Conservation (phyloP, 2,329 filamentous ascomycete species). For the Allantophomopsis lycopodina region DNA sequence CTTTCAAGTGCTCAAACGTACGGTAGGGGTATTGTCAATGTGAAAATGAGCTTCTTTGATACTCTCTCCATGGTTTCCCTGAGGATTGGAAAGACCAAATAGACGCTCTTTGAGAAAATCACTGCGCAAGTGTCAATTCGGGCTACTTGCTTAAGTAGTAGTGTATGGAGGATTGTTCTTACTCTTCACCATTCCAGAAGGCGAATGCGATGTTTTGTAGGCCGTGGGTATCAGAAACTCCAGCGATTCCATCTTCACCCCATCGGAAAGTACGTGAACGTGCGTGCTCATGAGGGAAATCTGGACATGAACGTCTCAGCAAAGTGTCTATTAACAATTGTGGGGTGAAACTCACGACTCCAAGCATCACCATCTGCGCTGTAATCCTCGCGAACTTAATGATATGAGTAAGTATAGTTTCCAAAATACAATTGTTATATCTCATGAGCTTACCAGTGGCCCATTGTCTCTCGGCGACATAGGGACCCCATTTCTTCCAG, state of each 20-base stretch:
- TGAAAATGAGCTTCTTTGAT: slow-evolving; percentile 97
- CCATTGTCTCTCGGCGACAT: slow-evolving; percentile 90
- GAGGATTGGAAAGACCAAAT: slow-evolving; percentile 88
- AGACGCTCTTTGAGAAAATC: slow-evolving; percentile 89
- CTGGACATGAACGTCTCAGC: slow-evolving; percentile 29
- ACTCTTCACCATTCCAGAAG: slow-evolving; percentile 98
- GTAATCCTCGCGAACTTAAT: slow-evolving; percentile 79
- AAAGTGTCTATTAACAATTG: neutral
- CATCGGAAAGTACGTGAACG: slow-evolving; percentile 81
- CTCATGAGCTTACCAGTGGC: slow-evolving; percentile 52
- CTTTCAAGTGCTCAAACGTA: slow-evolving; percentile 8
- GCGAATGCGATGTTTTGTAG: slow-evolving; percentile 87
- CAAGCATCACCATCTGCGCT: slow-evolving; percentile 81
- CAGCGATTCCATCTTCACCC: slow-evolving; percentile 95
- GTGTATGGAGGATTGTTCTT: slow-evolving; percentile 19
- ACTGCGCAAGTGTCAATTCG: slow-evolving; percentile 35
- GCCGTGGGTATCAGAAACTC: slow-evolving; percentile 85
- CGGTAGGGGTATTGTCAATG: slow-evolving; percentile 73
- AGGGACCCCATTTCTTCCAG: slow-evolving; percentile 98
- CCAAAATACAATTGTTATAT: too few relatives aligned
- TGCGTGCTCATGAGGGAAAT: slow-evolving; percentile 89
- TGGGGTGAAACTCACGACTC: slow-evolving; percentile 56
- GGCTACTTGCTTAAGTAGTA: neutral
- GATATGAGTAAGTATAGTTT: slow-evolving; percentile 4
- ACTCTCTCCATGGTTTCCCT: slow-evolving; percentile 94